Evolutionary conservation across 2,329 filamentous ascomycete species (phyloP), one percentile per base, ranked within the genome.

Genomic region (Colletotrichum agaves): DNA sequence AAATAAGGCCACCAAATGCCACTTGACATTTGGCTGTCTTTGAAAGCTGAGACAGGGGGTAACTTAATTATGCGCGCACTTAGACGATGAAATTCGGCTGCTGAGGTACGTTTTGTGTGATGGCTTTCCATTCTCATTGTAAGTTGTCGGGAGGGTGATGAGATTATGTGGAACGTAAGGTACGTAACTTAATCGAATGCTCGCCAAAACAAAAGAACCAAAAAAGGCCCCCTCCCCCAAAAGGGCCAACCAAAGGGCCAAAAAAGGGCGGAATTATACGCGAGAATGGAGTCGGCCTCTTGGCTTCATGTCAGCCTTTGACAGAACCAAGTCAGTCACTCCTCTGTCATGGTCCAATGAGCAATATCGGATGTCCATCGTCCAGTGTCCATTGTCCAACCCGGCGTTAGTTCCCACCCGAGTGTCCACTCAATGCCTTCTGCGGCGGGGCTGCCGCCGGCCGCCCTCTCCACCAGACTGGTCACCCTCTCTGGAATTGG

Each of bases 381-480:
- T 57, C 39, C 55, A 55, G 17, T 35, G 31, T 19, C 39, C 41
- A 58, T 23, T 19, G 50, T 53, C 52, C 52, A 41, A 55, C 35
- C 27, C 31, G 27, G 56, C 17, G 41, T 33, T 17, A 27, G 41
- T 47, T 59, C 15, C 44, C 56, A 37, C 33, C 33, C 8, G 33
- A 59, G 41, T 59, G 43, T 59, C 56, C 41, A 59, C 56, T 55
- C 35, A 12, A 11, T 4, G 35, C 35, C 35, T 37, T 57, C 53
- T 23, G 21, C 41, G 33, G 43, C 17, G 56, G 56, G 56, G 56
- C 31, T 8, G 13, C 43, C 43, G 31, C 27, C 53, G 15, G 53
- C 23, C 19, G 56, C 56, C 47, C 43, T 59, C 56, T 59, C 56
- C 56, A 59, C 56, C 43, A 49, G 41, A 17, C 31, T 49, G 43